These are phyloP conservation scores for Aspergillus texensis DNA, from an alignment of 2,329 filamentous ascomycete genomes.

Conservation along the genomic window DNA sequence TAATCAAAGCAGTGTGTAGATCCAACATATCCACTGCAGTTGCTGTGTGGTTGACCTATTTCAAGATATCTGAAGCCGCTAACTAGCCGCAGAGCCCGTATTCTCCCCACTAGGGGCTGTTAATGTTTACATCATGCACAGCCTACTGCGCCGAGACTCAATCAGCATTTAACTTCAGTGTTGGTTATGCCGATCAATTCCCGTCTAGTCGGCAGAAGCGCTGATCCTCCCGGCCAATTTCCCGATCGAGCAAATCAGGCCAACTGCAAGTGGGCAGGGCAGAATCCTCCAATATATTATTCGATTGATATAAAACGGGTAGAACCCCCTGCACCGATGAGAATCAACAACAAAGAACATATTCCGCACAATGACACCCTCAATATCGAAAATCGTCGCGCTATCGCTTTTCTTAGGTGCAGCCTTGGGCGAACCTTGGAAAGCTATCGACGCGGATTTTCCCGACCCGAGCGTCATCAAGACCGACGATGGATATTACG, in stretches of 20 bases:
- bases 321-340: background rate
- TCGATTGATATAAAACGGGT: background rate
- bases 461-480: constrained; percentile 58
- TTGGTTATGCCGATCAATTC: background rate
- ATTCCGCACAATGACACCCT: background rate
- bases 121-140: background rate
- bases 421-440: constrained; percentile 20
- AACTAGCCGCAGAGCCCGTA: background rate
- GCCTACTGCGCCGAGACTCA: background rate
- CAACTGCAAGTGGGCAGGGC: background rate
- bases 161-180: background rate
- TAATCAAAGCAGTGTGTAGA: background rate
- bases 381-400: background rate
- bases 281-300: background rate
- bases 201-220: background rate
- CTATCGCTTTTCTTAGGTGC: background rate
- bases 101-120: background rate
- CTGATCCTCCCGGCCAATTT: background rate
- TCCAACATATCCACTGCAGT: accelerated
- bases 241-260: background rate
- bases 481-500: constrained; percentile 55
- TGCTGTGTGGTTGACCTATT: background rate
- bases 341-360: background rate
- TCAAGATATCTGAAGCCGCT: background rate
- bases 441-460: constrained; percentile 50